Percentiles rank a stretch among this genome's conserved stretches.
Evolutionary conservation across 2,329 filamentous ascomycete genomes (phyloP).

Genomic region (Pseudofabraea citricarpa): DNA sequence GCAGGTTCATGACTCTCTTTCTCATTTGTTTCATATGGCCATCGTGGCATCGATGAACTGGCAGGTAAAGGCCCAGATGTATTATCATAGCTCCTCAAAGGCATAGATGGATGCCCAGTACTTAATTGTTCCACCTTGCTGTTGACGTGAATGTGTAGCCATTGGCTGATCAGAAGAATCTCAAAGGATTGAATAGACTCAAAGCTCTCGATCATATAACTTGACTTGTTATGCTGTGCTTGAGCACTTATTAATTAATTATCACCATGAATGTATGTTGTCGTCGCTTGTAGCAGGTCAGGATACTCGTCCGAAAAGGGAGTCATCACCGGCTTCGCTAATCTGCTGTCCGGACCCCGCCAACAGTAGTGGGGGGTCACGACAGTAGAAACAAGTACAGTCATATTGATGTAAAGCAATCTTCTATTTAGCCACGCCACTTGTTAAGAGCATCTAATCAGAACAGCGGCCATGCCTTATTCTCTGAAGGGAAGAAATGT

Average conservation of each 20-base stretch:
- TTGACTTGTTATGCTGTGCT: no score
- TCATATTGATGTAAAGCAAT: no score
- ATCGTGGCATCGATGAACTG: conserved; percentile 18
- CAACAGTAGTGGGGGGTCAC: not conserved
- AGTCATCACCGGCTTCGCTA: no score
- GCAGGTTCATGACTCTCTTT: conserved; percentile 20
- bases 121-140: not conserved
- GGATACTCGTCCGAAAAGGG: no score
- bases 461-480: conserved; percentile 52
- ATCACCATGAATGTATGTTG: no score
- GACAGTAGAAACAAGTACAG: no score
- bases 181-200: conserved; percentile 57
- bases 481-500: conserved; percentile 56
- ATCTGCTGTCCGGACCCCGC: no score
- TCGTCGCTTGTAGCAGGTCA: no score
- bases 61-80: conserved; percentile 21
- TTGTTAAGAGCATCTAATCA: no score
- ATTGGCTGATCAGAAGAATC: conserved; percentile 52
- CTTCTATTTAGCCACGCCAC: not conserved
- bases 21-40: conserved; percentile 12
- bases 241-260: no score
- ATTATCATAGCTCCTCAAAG: conserved; percentile 25
- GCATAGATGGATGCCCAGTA: conserved; percentile 28
- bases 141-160: not conserved
- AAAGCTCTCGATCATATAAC: no score